phyloP scores from a whole-genome alignment of 176 grass and related monocot species.

The Avena sativa region DNA sequence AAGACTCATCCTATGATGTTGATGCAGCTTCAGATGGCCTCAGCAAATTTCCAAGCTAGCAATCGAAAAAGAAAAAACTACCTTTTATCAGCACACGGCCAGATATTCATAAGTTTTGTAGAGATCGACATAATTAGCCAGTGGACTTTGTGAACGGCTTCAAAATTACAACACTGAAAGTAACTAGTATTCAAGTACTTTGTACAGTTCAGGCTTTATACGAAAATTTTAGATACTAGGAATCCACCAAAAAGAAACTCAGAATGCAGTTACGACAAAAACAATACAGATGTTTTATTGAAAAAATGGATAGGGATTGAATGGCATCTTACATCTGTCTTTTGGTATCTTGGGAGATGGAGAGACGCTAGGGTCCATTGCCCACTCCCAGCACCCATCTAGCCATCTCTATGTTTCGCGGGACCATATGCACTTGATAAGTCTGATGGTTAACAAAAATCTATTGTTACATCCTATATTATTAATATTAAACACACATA shows the following conservation, averaged over 20 bases:
- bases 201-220: conserved; percentile 1
- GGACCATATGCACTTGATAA: conserved; percentile 91
- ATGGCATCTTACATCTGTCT: conserved; percentile 74
- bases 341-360: conserved; percentile 85
- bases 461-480: not conserved
- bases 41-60: conserved; percentile 17
- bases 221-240: not conserved
- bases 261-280: not conserved
- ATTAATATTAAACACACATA: conserved; percentile 12
- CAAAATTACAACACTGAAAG: conserved; percentile 32
- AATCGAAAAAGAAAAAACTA: not conserved
- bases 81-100: not conserved
- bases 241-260: not conserved
- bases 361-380: conserved; percentile 94
- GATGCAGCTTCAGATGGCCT: conserved; percentile 7
- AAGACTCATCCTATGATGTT: not conserved
- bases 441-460: conserved; percentile 50
- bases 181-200: conserved; percentile 25
- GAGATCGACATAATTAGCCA: too few relatives aligned
- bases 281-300: not conserved
- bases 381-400: conserved; percentile 96
- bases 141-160: too few relatives aligned
- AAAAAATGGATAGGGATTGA: conserved; percentile 1
- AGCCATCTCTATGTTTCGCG: conserved; percentile 66
- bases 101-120: not conserved